Evolutionary conservation across 2,329 filamentous ascomycete species (phyloP).

Genomic region (Akanthomyces lecanii): DNA sequence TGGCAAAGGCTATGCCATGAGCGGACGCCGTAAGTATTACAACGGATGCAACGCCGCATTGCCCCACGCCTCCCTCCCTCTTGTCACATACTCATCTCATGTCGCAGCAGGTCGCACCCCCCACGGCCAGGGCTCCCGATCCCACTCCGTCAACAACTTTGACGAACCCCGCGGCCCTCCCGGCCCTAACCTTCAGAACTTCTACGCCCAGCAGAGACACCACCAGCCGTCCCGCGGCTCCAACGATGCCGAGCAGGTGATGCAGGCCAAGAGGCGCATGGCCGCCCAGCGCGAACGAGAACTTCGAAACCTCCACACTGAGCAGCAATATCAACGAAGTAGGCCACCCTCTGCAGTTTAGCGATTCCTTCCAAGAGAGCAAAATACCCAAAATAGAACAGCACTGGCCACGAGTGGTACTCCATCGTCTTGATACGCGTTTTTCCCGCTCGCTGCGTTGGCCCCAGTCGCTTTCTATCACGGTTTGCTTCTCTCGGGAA

Average conservation of each 20-base stretch:
- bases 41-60: slow-evolving; percentile 13
- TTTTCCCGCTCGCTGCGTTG: slow-evolving; percentile 17
- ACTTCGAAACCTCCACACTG: slow-evolving; percentile 98
- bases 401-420: slow-evolving; percentile 19
- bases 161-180: slow-evolving; percentile 65
- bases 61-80: slow-evolving; percentile 4
- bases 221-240: slow-evolving; percentile 80
- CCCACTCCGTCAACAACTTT: slow-evolving; percentile 82
- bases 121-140: slow-evolving; percentile 61
- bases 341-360: slow-evolving; percentile 75
- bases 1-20: slow-evolving; percentile 78
- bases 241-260: slow-evolving; percentile 94
- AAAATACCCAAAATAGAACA: slow-evolving; percentile 34
- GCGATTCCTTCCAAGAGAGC: slow-evolving; percentile 38
- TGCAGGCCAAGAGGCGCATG: slow-evolving; percentile 99
- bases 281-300: slow-evolving; percentile 98
- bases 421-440: slow-evolving; percentile 20
- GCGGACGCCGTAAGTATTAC: slow-evolving; percentile 76
- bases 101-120: slow-evolving; percentile 65
- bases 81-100: slow-evolving; percentile 10
- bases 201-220: slow-evolving; percentile 90
- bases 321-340: slow-evolving; percentile 99
- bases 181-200: slow-evolving; percentile 79
- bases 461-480: slow-evolving; percentile 16
- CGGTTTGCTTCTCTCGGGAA: slow-evolving; percentile 14